phyloP scores from a whole-genome alignment of 1,284 basidiomycete species.

The Fomes fomentarius region DNA sequence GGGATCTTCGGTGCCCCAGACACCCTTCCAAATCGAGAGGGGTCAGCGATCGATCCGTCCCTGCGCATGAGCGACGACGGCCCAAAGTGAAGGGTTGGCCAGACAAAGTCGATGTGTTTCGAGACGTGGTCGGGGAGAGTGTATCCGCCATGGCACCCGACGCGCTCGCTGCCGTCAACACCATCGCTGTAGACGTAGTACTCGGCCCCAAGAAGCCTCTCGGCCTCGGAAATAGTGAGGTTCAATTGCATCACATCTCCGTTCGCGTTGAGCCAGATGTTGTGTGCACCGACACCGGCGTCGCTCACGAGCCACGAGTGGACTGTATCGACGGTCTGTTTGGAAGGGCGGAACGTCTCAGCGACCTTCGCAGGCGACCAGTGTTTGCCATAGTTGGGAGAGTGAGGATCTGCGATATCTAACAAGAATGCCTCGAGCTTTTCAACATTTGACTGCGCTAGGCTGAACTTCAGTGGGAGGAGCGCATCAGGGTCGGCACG shows the following conservation, averaged over 20 bases:
- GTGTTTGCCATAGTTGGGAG: conserved; percentile 43
- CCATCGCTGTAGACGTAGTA: conserved; percentile 49
- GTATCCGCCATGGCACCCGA: conserved; percentile 34
- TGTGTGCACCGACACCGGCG: conserved; percentile 35
- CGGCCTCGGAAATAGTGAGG: conserved; percentile 46
- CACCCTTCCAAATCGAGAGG: not conserved
- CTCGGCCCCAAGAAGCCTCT: conserved; percentile 44
- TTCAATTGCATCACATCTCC: conserved; percentile 47
- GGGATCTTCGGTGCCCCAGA: not conserved
- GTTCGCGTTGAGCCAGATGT: conserved; percentile 36
- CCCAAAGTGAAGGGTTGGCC: conserved; percentile 27
- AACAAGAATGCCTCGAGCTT: conserved; percentile 43
- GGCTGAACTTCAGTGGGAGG: conserved; percentile 34
- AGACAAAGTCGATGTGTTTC: conserved; percentile 29
- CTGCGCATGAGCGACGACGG: conserved; percentile 1
- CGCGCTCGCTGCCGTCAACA: conserved; percentile 32
- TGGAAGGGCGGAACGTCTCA: conserved; percentile 44
- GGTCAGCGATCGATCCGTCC: not conserved
- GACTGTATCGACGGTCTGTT: conserved; percentile 44
- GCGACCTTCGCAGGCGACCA: conserved; percentile 42
- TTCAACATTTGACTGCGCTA: conserved; percentile 46
- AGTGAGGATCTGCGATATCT: conserved; percentile 48
- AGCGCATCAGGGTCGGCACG: conserved; percentile 4
- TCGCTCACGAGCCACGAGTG: conserved; percentile 20
- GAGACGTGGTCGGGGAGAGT: conserved; percentile 27